Percentiles rank a stretch among this genome's conserved stretches.
Evolutionary conservation across 2,329 filamentous ascomycete genomes (phyloP).

Genomic region (Trichoderma koningiopsis): DNA sequence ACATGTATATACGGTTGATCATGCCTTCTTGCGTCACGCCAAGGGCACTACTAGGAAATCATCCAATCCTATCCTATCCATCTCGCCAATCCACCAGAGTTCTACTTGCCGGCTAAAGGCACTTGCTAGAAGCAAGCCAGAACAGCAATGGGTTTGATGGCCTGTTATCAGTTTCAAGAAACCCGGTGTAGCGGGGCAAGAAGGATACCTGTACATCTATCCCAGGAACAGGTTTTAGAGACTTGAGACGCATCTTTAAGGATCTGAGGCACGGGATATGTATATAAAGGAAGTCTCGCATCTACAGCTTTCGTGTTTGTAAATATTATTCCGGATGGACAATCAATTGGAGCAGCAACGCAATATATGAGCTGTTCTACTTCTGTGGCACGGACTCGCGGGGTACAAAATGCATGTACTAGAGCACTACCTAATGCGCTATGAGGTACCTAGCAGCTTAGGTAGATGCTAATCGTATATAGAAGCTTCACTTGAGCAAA

Average conservation of each 20-base stretch:
- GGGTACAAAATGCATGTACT: not conserved
- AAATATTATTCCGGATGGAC: not conserved
- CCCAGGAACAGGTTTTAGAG: not conserved
- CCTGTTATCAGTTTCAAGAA: not conserved
- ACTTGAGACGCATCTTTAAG: not conserved
- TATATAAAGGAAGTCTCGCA: not conserved
- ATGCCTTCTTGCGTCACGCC: not conserved
- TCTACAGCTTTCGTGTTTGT: not conserved
- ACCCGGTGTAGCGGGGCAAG: not conserved
- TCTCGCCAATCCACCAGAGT: not conserved
- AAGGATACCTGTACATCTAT: conserved; percentile 10
- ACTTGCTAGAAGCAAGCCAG: not conserved
- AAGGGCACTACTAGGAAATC: not conserved
- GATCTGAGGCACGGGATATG: not conserved
- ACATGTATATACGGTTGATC: not conserved
- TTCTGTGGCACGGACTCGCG: not conserved
- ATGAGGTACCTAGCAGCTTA: not conserved
- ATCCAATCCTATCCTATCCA: not conserved
- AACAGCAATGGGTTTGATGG: not conserved
- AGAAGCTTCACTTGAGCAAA: not conserved
- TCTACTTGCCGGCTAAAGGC: not conserved
- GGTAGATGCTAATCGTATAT: not conserved
- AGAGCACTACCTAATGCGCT: not conserved
- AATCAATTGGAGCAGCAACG: not conserved
- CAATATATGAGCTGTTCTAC: not conserved